phyloP scores from a whole-genome alignment of 306 rosid genomes.

The Casuarina equisetifolia region DNA sequence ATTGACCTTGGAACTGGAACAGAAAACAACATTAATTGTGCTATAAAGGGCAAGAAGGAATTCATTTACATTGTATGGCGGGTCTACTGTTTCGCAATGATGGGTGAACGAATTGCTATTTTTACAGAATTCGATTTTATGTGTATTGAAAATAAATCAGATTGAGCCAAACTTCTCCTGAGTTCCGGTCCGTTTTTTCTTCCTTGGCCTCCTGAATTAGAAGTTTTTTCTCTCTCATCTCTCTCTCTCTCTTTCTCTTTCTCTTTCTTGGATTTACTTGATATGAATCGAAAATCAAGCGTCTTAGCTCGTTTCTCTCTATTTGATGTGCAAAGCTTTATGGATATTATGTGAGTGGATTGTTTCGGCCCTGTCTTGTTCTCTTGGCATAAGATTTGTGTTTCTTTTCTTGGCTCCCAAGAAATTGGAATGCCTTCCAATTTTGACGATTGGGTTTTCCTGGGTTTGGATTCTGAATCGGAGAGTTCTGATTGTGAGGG shows the following conservation, averaged over 20 bases:
- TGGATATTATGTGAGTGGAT: background rate
- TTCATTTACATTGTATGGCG: too few relatives aligned
- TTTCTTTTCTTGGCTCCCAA: background rate
- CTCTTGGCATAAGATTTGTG: conserved; percentile 27
- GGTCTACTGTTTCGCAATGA: too few relatives aligned
- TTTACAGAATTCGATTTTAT: too few relatives aligned
- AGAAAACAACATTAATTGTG: too few relatives aligned
- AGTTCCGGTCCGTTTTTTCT: conserved; percentile 11
- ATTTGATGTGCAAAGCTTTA: background rate
- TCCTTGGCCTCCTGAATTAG: background rate
- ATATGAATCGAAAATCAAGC: background rate
- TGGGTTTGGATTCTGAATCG: conserved; percentile 25
- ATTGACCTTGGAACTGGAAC: too few relatives aligned
- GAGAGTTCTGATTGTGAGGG: conserved; percentile 21
- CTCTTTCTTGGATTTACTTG: background rate
- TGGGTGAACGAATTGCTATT: too few relatives aligned
- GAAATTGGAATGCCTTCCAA: conserved; percentile 34
- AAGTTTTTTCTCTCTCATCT: too few relatives aligned
- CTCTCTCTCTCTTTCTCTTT: background rate
- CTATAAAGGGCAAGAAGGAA: too few relatives aligned
- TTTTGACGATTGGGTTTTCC: conserved; percentile 30
- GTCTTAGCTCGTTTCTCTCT: background rate
- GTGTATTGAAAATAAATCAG: too few relatives aligned
- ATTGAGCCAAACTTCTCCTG: background rate
- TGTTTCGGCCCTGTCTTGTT: background rate